These are phyloP conservation scores for Penicillium robsamsonii DNA, from an alignment of 495 filamentous ascomycete species.

Conservation along the genomic window DNA sequence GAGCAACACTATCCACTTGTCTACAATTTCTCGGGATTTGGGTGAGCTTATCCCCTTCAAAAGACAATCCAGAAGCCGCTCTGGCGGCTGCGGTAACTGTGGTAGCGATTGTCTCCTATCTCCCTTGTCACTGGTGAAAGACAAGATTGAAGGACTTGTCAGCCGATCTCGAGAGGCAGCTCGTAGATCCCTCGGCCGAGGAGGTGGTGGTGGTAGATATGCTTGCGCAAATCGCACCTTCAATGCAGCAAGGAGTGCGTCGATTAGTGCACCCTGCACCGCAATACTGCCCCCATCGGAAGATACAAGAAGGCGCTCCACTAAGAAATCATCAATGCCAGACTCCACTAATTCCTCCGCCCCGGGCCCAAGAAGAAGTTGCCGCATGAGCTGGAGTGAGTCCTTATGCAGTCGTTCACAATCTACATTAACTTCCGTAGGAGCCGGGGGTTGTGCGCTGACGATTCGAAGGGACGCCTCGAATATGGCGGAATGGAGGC, in stretches of 20 bases:
- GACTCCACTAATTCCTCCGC: slow-evolving; percentile 62
- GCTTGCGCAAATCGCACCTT: slow-evolving; percentile 59
- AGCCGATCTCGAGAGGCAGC: slow-evolving; percentile 44
- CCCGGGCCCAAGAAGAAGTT: slow-evolving; percentile 71
- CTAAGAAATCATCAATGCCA: slow-evolving; percentile 68
- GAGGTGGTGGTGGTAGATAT: slow-evolving; percentile 36
- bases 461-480: slow-evolving; percentile 36
- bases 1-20: slow-evolving; percentile 90
- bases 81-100: slow-evolving; percentile 57
- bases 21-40: slow-evolving; percentile 72
- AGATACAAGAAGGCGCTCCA: slow-evolving; percentile 64
- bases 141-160: slow-evolving; percentile 48
- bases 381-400: slow-evolving; percentile 68
- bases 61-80: slow-evolving; percentile 76
- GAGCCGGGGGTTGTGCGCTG: slow-evolving; percentile 19
- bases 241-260: slow-evolving; percentile 68
- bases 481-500: slow-evolving; percentile 41
- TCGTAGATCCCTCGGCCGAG: slow-evolving; percentile 43
- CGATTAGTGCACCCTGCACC: slow-evolving; percentile 72
- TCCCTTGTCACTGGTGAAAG: slow-evolving; percentile 47
- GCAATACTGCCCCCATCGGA: slow-evolving; percentile 45
- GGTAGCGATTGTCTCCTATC: slow-evolving; percentile 36
- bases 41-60: slow-evolving; percentile 74
- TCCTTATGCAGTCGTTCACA: slow-evolving; percentile 59
- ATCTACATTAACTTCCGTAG: slow-evolving; percentile 22